Percentiles rank a stretch among this genome's conserved stretches.
phyloP scores from a whole-genome alignment of 1,139 yeast genomes.

The Suhomyces atakaporum region DNA sequence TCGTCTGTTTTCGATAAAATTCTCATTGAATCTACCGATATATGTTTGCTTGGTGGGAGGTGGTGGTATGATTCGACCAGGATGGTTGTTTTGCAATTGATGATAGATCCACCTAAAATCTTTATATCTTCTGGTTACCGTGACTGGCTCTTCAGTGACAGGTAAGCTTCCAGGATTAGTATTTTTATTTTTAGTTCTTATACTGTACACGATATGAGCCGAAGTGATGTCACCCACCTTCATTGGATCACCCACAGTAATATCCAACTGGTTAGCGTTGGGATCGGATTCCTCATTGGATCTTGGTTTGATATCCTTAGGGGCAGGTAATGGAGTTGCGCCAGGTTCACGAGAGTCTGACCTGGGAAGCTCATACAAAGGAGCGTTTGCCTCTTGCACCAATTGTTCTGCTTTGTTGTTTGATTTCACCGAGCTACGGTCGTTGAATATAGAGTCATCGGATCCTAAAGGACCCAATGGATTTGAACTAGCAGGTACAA shows the following conservation, averaged over 20 bases:
- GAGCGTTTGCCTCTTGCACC: constrained; percentile 41
- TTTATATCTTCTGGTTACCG: constrained; percentile 74
- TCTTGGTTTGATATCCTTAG: constrained; percentile 1
- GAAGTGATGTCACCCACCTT: constrained; percentile 89
- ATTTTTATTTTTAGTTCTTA: constrained; percentile 55
- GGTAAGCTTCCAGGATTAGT: constrained; percentile 22
- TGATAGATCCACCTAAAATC: constrained; percentile 90
- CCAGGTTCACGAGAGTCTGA: constrained; percentile 13
- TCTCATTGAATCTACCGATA: constrained; percentile 84
- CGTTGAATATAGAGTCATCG: constrained; percentile 17
- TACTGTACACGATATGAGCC: constrained; percentile 86
- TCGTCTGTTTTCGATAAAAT: constrained; percentile 83
- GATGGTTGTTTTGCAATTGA: constrained; percentile 82
- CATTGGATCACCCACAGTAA: constrained; percentile 85
- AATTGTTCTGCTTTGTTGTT: constrained; percentile 24
- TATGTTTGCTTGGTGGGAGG: constrained; percentile 93
- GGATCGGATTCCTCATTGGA: constrained; percentile 11
- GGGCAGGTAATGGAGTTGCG: neutral
- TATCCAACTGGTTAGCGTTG: constrained; percentile 44
- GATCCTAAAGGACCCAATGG: constrained; percentile 46
- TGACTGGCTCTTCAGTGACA: constrained; percentile 31
- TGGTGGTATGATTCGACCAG: constrained; percentile 91
- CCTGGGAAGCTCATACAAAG: constrained; percentile 46
- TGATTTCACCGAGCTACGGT: constrained; percentile 19
- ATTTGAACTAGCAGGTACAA: constrained; percentile 7